A percentile compares a stretch with the other conserved stretches of the same genome.
phyloP scores from a whole-genome alignment of 176 grass and related monocot genomes.

The Leersia perrieri region DNA sequence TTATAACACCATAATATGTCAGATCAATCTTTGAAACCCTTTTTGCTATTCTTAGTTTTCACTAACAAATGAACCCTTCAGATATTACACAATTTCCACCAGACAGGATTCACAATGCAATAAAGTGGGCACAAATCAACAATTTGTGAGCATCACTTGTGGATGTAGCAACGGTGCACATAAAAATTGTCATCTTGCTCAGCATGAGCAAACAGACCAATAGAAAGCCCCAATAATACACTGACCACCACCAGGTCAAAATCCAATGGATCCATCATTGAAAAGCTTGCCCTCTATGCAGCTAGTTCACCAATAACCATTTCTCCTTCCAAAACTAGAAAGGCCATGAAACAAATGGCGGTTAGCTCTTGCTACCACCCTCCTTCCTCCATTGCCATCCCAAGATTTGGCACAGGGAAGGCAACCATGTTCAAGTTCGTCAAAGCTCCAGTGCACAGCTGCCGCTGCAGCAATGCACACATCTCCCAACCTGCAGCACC shows the following conservation, averaged over 20 bases:
- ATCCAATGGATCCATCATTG: neutral
- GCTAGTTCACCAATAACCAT: neutral
- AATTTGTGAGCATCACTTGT: neutral
- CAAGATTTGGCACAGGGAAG: constrained; percentile 3
- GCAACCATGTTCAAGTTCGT: neutral
- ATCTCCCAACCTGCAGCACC: neutral
- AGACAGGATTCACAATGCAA: neutral
- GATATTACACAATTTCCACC: neutral
- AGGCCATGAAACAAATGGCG: neutral
- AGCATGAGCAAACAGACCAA: neutral
- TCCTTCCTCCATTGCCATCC: neutral
- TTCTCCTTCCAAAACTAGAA: neutral
- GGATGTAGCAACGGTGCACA: neutral
- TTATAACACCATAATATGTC: neutral
- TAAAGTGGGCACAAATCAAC: neutral
- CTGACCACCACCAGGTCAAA: neutral
- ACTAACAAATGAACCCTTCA: neutral
- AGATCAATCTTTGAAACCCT: neutral
- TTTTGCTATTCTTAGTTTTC: neutral
- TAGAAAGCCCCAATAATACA: neutral
- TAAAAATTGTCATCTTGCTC: constrained; percentile 16
- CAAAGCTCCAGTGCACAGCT: neutral
- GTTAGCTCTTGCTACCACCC: neutral
- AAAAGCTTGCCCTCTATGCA: neutral
- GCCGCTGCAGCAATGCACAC: neutral